Base-by-base conservation (phyloP, 192 early-diverging fungal species). In the Ambispora gerdemannii region DNA sequence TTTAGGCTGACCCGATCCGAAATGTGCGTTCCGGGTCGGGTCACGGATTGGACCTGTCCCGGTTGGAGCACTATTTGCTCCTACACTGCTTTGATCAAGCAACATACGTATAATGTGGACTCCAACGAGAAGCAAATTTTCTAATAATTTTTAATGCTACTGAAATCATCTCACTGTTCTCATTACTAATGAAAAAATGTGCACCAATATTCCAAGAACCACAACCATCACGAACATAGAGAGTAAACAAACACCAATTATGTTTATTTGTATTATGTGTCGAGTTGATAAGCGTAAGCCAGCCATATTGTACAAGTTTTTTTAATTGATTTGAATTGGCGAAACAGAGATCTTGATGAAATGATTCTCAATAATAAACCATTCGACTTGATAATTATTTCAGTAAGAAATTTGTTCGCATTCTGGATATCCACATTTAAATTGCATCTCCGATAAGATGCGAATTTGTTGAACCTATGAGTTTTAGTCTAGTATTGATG, bases 211-310 rank as follows among this genome's bases (percentile, higher is more conserved):
- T 13, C 58, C 38, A 74, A n/a, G 30, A 74, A 19, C 34, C 35
- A 34, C 55, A 60, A 28, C 24, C 3, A 59, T 74, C 60, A 35
- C 47, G 58, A 20, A 74, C 49, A 38, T 61, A 74, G 1, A 69
- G 22, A 24, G 65, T 74, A 56, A 68, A 74, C 25, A 74, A 28
- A 6, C 33, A 38, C 66, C 30, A 70, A 25, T 61, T 34, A 53
- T 70, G 51, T 27, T 60, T 62, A 38, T 74, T 74, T 19, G 47
- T 70, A 17, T 61, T 60, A 24, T 70, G 27, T 24, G 43, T 60
- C 19, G 67, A 70, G 7, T 68, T 43, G 8, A 74, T 74, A 17
- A 74, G 52, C n/a, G 52, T 74, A 1, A 74, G 43, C 72, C 64
- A 73, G 0, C 72, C 67, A 43, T 56, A 13, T 8, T 13, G 22